These are phyloP conservation scores for Trichoderma oligosporum DNA, from an alignment of 2,329 filamentous ascomycete genomes.

Conservation along the genomic window DNA sequence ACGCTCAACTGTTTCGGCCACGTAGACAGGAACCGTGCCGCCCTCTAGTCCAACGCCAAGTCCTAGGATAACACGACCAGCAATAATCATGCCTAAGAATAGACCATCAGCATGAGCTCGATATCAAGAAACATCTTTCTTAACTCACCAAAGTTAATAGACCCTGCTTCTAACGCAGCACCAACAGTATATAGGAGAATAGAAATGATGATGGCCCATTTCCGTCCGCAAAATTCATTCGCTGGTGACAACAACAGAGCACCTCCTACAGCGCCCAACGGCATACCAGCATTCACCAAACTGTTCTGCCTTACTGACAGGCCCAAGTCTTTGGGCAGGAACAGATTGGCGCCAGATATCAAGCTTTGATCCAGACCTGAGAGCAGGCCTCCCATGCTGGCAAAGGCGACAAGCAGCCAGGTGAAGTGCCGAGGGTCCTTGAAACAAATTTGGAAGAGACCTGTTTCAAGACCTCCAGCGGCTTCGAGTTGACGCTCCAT, in stretches of 20 bases:
- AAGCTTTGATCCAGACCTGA: slow-evolving; percentile 70
- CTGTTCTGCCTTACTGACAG: slow-evolving; percentile 57
- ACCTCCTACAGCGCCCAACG: slow-evolving; percentile 66
- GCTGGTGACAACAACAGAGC: slow-evolving; percentile 62
- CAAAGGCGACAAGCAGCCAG: slow-evolving; percentile 64
- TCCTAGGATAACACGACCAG: slow-evolving; percentile 64
- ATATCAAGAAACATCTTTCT: not conserved
- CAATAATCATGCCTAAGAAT: slow-evolving; percentile 58
- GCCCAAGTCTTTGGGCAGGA: slow-evolving; percentile 55
- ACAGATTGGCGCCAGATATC: slow-evolving; percentile 68
- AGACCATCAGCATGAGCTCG: not conserved
- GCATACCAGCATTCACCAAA: slow-evolving; percentile 67
- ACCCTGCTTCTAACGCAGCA: slow-evolving; percentile 63
- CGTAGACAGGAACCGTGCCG: slow-evolving; percentile 71
- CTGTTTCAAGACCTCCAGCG: slow-evolving; percentile 31
- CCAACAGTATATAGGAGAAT: slow-evolving; percentile 68
- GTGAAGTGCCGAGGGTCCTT: slow-evolving; percentile 62
- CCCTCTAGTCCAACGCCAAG: slow-evolving; percentile 69
- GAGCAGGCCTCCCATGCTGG: slow-evolving; percentile 70
- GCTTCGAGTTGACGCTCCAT: slow-evolving; percentile 41
- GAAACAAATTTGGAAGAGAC: slow-evolving; percentile 55
- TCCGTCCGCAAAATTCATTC: slow-evolving; percentile 65
- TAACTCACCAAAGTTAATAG: slow-evolving; percentile 56
- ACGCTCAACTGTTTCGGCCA: slow-evolving; percentile 67
- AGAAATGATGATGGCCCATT: slow-evolving; percentile 66